These are phyloP conservation scores for Fraxinus greggii DNA, from an alignment of 305 asterid genomes.

Conservation along the genomic window DNA sequence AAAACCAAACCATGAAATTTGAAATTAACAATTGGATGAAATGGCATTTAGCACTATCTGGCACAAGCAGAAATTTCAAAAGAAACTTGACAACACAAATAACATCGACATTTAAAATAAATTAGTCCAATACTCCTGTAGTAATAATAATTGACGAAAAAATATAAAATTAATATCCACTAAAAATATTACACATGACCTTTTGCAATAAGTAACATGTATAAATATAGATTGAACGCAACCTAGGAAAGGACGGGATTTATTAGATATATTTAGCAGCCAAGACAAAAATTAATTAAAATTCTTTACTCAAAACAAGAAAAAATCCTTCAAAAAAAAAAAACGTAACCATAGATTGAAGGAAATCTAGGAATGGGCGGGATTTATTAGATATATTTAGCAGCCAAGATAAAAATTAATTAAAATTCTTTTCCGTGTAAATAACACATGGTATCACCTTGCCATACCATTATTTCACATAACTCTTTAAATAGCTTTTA, in stretches of 20 bases:
- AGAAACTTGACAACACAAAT: neutral
- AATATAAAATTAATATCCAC: neutral
- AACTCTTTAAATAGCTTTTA: neutral
- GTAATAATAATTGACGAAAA: neutral
- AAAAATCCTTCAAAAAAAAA: neutral
- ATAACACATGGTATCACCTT: neutral
- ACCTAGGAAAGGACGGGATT: neutral
- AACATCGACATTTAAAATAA: neutral
- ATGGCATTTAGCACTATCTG: neutral
- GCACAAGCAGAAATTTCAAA: neutral
- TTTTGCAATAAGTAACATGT: neutral
- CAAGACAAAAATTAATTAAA: neutral
- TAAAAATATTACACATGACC: neutral
- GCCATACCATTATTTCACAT: neutral
- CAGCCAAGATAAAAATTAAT: neutral
- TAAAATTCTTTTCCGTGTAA: neutral
- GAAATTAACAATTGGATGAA: neutral
- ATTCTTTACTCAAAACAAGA: neutral
- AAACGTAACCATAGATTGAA: neutral
- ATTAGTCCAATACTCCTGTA: neutral
- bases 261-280: neutral
- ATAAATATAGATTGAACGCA: neutral
- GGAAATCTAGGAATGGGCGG: neutral
- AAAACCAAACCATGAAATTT: conserved; percentile 6
- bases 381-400: neutral